Evolutionary conservation across 768 basidiomycete genomes (phyloP).

Genomic region (Lanmaoa pseudosensibilis): DNA sequence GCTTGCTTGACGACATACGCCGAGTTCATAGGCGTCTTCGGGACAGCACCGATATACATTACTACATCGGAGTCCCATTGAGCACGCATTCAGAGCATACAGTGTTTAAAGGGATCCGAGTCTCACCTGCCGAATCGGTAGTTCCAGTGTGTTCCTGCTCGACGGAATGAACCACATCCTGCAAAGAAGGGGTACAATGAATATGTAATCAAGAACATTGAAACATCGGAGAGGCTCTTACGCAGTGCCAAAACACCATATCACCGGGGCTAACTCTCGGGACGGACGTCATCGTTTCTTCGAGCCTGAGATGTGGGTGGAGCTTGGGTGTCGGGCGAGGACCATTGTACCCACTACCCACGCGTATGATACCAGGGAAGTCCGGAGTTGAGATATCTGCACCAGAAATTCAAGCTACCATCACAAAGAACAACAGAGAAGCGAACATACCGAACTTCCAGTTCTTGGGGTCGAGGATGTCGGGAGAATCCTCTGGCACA

Average conservation of each 20-base stretch:
- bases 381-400: constrained; percentile 48
- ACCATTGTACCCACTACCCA: constrained; percentile 30
- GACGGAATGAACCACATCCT: constrained; percentile 49
- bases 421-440: constrained; percentile 22
- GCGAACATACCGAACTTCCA: constrained; percentile 48
- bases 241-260: constrained; percentile 77
- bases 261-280: constrained; percentile 76
- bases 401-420: constrained; percentile 6
- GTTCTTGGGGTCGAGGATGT: constrained; percentile 49
- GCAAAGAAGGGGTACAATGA: constrained; percentile 9
- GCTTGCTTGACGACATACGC: constrained; percentile 64
- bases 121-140: constrained; percentile 54
- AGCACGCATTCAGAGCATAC: background rate
- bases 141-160: constrained; percentile 52
- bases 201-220: background rate
- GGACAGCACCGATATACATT: constrained; percentile 79
- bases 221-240: constrained; percentile 17
- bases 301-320: constrained; percentile 69
- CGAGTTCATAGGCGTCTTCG: constrained; percentile 59
- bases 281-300: constrained; percentile 65
- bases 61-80: constrained; percentile 38
- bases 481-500: constrained; percentile 39
- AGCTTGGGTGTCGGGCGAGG: constrained; percentile 51
- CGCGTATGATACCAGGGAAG: constrained; percentile 49
- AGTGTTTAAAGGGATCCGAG: background rate